Evolutionary conservation across 805 yeast species (phyloP), one percentile per base, ranked within the genome.

Genomic region (Candida suzukii): DNA sequence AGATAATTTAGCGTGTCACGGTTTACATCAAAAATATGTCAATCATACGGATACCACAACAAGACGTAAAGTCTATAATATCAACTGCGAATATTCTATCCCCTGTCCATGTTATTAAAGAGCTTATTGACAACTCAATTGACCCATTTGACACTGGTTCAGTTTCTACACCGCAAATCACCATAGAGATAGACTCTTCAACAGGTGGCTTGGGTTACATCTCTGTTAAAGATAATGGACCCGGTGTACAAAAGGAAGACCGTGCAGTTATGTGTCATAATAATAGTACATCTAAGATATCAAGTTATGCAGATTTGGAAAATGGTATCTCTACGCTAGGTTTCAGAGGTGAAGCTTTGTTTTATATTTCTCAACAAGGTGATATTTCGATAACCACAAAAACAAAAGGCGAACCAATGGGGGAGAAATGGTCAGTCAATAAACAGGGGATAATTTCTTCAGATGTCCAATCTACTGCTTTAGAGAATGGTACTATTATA

Each of bases 341-440:
- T 0, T 74, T 69, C 45, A 57, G 76, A 51, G 81, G 80, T 8
- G 73, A 72, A 44, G 76, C 78, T 0, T 50, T 76, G 8, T 61
- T 60, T 47, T 57, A 61, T 33, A 50, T 75, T 19, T 56, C 65
- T 21, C 63, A 50, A 35, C 43, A 63, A 20, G 60, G 61, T 1
- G 38, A 55, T 0, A 37, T 67, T 46, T 55, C 56, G 32, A 52
- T 70, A 0, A 48, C 48, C 10, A 57, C 69, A 0, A 61, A 52
- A 40, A 57, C 65, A 2, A 16, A 35, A 4, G 34, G 40, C 0
- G 72, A 67, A n/a, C 24, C 25, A 1, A 45, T 57, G 21, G 68
- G 61, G 1, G 63, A 63, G 37, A 48, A 46, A 22, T 70, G 75
- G 75, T 39, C 38, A 10, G 64, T 67, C 2, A 47, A 52, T 38